Evolutionary conservation across 768 basidiomycete species (phyloP).

Genomic region (Boletus rubropictus): DNA sequence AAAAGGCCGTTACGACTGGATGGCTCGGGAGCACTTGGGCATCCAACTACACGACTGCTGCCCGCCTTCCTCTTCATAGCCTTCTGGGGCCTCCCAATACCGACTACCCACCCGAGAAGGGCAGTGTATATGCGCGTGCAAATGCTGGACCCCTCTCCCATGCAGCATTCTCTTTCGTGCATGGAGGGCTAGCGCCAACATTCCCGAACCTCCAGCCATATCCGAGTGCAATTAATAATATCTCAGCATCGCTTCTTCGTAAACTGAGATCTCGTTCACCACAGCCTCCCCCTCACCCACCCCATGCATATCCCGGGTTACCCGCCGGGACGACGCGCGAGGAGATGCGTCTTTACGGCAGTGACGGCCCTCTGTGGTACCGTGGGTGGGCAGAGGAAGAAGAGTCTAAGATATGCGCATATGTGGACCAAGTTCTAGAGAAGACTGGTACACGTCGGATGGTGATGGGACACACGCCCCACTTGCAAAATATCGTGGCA

Average conservation of each 20-base stretch:
- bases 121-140: conserved; percentile 28
- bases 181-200: conserved; percentile 80
- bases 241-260: conserved; percentile 62
- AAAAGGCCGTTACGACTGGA: conserved; percentile 69
- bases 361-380: conserved; percentile 90
- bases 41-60: conserved; percentile 74
- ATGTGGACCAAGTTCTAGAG: conserved; percentile 64
- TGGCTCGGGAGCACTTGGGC: conserved; percentile 80
- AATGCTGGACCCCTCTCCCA: conserved; percentile 54
- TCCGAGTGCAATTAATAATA: conserved; percentile 73
- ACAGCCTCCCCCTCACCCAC: conserved; percentile 75
- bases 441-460: conserved; percentile 79
- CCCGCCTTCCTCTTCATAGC: conserved; percentile 75
- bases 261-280: conserved; percentile 64
- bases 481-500: conserved; percentile 80
- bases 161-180: conserved; percentile 85
- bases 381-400: conserved; percentile 81
- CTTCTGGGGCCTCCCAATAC: conserved; percentile 64
- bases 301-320: conserved; percentile 64
- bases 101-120: conserved; percentile 42
- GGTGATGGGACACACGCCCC: conserved; percentile 97
- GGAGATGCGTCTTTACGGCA: conserved; percentile 66
- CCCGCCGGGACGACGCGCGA: conserved; percentile 59
- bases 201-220: conserved; percentile 76
- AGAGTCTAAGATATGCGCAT: conserved; percentile 63